Conservation (phyloP, 2,329 filamentous ascomycete species). For the Diaporthe sp. region DNA sequence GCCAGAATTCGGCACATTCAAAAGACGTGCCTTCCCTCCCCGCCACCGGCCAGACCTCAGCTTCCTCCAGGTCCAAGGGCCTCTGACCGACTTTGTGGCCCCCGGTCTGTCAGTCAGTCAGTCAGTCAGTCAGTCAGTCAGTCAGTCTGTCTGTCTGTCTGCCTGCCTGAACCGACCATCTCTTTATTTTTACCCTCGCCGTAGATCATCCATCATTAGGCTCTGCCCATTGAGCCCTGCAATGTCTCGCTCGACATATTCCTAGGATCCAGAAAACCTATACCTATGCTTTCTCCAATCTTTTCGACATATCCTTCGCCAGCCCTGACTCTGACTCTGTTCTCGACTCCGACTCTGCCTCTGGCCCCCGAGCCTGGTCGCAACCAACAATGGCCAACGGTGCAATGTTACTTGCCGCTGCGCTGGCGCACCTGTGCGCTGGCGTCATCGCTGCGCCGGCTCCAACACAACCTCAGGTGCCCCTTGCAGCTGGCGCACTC, state of each 20-base stretch:
- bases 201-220: not conserved
- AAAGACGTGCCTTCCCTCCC: not conserved
- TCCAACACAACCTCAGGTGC: constrained; percentile 26
- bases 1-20: constrained; percentile 5
- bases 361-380: not conserved
- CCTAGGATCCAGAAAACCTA: constrained; percentile 8
- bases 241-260: constrained; percentile 3
- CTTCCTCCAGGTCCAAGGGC: not conserved
- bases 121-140: no score
- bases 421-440: constrained; percentile 44
- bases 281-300: not conserved
- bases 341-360: not conserved
- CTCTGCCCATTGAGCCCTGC: not conserved
- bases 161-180: not conserved
- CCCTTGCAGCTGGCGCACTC: constrained; percentile 29
- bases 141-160: not conserved
- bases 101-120: no score
- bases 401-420: constrained; percentile 35
- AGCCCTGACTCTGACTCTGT: not conserved
- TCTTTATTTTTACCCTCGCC: not conserved
- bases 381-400: constrained; percentile 20
- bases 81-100: constrained; percentile 6
- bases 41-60: not conserved
- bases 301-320: not conserved
- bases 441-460: constrained; percentile 44